Conservation (phyloP, 176 grass and related monocot species). For the Phoenix roebelenii region DNA sequence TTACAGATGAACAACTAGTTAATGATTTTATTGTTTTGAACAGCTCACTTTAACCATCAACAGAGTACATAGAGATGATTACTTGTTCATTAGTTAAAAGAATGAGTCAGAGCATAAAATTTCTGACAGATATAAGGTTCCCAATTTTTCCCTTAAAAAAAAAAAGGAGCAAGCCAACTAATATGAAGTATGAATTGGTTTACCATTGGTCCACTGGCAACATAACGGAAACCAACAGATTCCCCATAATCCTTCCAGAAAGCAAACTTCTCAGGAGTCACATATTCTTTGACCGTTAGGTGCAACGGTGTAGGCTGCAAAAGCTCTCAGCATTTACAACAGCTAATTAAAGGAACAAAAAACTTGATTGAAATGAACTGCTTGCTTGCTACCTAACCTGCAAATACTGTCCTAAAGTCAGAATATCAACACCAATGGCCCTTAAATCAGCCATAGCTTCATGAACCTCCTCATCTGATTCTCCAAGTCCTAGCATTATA, state of each 20-base stretch:
- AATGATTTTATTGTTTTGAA: no score
- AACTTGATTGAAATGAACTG: neutral
- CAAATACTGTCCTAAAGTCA: conserved; percentile 87
- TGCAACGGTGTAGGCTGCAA: conserved; percentile 76
- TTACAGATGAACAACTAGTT: no score
- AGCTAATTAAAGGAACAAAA: neutral
- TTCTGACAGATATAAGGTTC: no score
- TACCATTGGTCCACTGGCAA: conserved; percentile 94
- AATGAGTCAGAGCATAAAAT: no score
- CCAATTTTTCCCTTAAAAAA: neutral
- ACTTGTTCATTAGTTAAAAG: no score
- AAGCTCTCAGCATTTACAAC: conserved; percentile 3
- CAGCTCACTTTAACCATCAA: no score
- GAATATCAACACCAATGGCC: conserved; percentile 67
- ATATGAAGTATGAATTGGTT: neutral
- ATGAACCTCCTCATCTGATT: conserved; percentile 66
- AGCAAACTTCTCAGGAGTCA: conserved; percentile 79
- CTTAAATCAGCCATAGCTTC: conserved; percentile 71
- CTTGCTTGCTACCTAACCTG: conserved; percentile 39
- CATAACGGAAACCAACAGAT: conserved; percentile 72
- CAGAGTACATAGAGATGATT: no score
- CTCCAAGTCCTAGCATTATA: conserved; percentile 92
- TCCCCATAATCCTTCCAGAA: conserved; percentile 92
- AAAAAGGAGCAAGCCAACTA: neutral
- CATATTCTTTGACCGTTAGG: conserved; percentile 86